phyloP scores from a whole-genome alignment of 169 alveolate genomes.

The Babesia bigemina region DNA sequence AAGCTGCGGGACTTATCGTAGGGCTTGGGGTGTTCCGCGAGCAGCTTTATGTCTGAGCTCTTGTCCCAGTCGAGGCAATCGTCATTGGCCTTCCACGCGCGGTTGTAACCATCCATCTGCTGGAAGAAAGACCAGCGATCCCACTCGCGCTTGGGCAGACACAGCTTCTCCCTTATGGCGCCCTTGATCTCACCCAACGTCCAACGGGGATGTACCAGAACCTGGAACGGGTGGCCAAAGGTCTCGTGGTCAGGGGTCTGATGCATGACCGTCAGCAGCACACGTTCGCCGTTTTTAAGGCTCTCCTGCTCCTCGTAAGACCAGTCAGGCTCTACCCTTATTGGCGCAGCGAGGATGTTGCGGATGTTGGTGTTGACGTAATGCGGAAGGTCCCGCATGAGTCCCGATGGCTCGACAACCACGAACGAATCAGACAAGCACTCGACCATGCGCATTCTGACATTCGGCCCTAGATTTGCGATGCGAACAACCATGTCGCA shows the following conservation, averaged over 20 bases:
- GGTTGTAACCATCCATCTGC: constrained; percentile 42
- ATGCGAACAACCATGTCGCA: constrained; percentile 21
- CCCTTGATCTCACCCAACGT: constrained; percentile 58
- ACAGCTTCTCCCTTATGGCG: constrained; percentile 49
- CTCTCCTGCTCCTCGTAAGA: constrained; percentile 68
- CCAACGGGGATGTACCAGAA: constrained; percentile 57
- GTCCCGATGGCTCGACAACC: constrained; percentile 34
- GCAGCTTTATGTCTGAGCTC: constrained; percentile 37
- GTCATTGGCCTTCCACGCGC: constrained; percentile 71
- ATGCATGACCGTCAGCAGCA: constrained; percentile 55
- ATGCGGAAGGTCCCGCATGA: constrained; percentile 48
- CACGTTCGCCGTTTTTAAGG: constrained; percentile 11
- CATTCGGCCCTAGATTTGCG: background rate
- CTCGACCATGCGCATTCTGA: constrained; percentile 31
- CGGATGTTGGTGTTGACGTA: constrained; percentile 51
- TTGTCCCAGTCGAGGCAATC: constrained; percentile 69
- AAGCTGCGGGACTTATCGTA: constrained; percentile 41
- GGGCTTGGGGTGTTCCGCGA: constrained; percentile 72
- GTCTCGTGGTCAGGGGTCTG: constrained; percentile 69
- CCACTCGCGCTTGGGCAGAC: constrained; percentile 65
- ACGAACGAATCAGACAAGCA: constrained; percentile 15
- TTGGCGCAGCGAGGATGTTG: constrained; percentile 73
- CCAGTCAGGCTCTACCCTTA: constrained; percentile 78
- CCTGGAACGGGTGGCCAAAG: constrained; percentile 68
- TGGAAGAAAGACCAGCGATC: constrained; percentile 71